A percentile compares a stretch with the other conserved stretches of the same genome.
phyloP scores from a whole-genome alignment of 2,329 filamentous ascomycete genomes.

The Colletotrichum siamense region DNA sequence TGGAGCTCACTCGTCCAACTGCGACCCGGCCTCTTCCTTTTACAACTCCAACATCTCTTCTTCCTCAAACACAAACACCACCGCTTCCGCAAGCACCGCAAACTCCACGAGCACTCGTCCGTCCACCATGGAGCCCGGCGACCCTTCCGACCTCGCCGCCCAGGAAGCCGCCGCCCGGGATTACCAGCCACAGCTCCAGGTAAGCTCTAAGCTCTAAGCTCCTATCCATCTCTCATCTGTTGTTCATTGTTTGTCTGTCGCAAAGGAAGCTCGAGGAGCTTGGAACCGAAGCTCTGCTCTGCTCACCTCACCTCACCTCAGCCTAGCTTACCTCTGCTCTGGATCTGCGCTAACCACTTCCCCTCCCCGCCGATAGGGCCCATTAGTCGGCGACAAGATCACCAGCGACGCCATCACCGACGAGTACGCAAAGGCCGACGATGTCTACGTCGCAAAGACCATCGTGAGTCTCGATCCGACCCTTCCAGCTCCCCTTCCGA shows the following conservation, averaged over 20 bases:
- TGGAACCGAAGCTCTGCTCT: not conserved
- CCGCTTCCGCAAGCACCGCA: slow-evolving; percentile 17
- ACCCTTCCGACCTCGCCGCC: slow-evolving; percentile 53
- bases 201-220: slow-evolving; percentile 41
- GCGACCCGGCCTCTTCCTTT: slow-evolving; percentile 14
- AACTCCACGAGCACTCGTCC: slow-evolving; percentile 41
- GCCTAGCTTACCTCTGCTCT: not conserved
- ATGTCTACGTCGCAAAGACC: slow-evolving; percentile 85
- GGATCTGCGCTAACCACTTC: not conserved
- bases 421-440: slow-evolving; percentile 89
- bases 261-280: not conserved
- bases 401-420: slow-evolving; percentile 79
- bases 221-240: not conserved
- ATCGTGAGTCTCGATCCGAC: slow-evolving; percentile 61
- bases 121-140: slow-evolving; percentile 25
- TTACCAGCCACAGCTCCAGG: slow-evolving; percentile 63
- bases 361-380: slow-evolving; percentile 63
- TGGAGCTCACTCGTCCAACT: not conserved
- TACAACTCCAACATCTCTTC: slow-evolving; percentile 7
- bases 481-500: not conserved
- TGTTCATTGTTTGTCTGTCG: not conserved
- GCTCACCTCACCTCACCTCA: not conserved
- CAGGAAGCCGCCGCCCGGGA: slow-evolving; percentile 66
- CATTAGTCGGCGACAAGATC: slow-evolving; percentile 79
- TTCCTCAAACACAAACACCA: not conserved